Evolutionary conservation across 2,329 filamentous ascomycete genomes (phyloP), one percentile per base, ranked within the genome.

Genomic region (Volutella citrinella): DNA sequence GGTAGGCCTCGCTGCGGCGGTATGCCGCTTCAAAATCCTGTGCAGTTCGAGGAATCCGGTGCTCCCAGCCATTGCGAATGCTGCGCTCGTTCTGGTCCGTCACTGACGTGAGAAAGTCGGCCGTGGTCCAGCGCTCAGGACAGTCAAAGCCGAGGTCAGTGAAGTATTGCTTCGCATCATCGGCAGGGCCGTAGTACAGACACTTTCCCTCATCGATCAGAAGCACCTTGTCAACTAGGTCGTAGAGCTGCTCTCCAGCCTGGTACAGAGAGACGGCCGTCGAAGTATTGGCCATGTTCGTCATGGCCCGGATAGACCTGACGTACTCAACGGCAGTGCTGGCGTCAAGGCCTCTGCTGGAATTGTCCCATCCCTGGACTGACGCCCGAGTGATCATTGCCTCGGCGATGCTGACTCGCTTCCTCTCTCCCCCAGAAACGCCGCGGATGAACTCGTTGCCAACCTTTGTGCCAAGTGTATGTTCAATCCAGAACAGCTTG

Each of bases 61-160:
- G 66, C 49, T 89, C 80, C 45, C 70, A 81, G 2, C 82, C 84
- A 1, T 69, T 59, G 14, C 82, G 75, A 55, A 89, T 82, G 12
- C 74, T 71, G 21, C 87, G 74, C 51, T 88, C 85, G 9, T 74
- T 76, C 2, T 82, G 76, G 54, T 91, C 87, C 7, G 80, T 87
- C 51, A 90, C 80, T 3, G 82, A 87, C 0, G 85, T 90, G 20
- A 90, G 62, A 59, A 90, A 91, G 56, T 91, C 86, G 13, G 67
- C 80, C 0, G 81, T 82, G 0, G 83, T 88, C 72, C 82, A 78
- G 11, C 84, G 74, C 15, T 78, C 72, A 0, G 84, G 83, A 50
- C 83, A 87, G 12, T 77, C 68, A 47, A 88, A 90, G 0, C 86
- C 86, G 21, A 89, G 67, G n/a, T 75, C 64, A 29, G 80, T 60